Evolutionary conservation across 2,329 filamentous ascomycete genomes (phyloP).

Genomic region (Ceratocystis lukuohia): DNA sequence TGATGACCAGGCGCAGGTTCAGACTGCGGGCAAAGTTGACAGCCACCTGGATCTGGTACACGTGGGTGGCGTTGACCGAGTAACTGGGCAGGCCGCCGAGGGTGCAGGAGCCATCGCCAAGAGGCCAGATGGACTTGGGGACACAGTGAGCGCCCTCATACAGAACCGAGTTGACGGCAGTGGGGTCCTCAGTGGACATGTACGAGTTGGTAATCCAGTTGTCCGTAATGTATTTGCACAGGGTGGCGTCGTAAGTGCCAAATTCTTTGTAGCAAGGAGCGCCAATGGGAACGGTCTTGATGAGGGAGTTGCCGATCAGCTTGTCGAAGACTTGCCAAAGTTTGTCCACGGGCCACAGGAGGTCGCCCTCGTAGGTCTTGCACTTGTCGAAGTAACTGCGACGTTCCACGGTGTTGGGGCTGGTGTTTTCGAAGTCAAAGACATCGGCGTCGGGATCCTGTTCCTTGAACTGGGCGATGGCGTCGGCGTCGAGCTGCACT

Average conservation of each 20-base stretch:
- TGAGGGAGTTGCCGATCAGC: conserved; percentile 25
- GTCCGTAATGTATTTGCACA: conserved; percentile 25
- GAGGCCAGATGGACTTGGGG: conserved; percentile 18
- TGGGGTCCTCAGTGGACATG: conserved; percentile 16
- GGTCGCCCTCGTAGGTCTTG: conserved; percentile 24
- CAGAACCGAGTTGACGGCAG: conserved; percentile 23
- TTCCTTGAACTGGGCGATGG: conserved; percentile 1
- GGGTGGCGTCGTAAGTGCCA: conserved; percentile 22
- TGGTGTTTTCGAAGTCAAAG: conserved; percentile 12
- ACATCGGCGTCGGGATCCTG: conserved; percentile 14
- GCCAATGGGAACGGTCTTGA: conserved; percentile 26
- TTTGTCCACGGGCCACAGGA: conserved; percentile 24
- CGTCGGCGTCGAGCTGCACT: conserved; percentile 11
- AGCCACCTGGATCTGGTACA: conserved; percentile 34
- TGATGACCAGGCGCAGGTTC: conserved; percentile 39
- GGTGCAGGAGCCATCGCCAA: conserved; percentile 27
- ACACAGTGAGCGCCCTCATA: conserved; percentile 18
- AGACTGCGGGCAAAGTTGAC: conserved; percentile 34
- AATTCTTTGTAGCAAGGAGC: conserved; percentile 25
- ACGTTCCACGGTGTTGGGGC: conserved; percentile 4
- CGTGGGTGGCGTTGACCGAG: conserved; percentile 30
- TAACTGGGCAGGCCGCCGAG: conserved; percentile 33
- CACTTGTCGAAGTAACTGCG: conserved; percentile 21
- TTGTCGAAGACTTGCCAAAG: conserved; percentile 25
- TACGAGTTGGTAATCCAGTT: conserved; percentile 20